Base-by-base conservation (phyloP, 2,329 filamentous ascomycete species). In the Neophaeococcomyces aloes region DNA sequence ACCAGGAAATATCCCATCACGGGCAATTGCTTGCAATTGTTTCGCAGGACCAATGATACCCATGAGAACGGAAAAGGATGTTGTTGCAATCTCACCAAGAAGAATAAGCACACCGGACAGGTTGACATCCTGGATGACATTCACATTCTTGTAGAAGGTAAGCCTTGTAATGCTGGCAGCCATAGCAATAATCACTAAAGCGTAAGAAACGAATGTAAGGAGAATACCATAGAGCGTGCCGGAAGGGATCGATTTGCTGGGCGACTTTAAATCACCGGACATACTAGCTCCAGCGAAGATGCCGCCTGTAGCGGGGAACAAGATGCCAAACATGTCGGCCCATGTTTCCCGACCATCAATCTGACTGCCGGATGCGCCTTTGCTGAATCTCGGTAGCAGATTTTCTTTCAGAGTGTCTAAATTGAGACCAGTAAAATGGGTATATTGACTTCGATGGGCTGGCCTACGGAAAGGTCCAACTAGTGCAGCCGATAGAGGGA, bases 61-160 rank as follows among this genome's bases (percentile, higher is more conserved):
- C 82, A 94, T 93, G 40, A 94, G 62, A 3, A 84, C 80, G 0
- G 86, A 93, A 65, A 94, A 94, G 55, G 88, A 79, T 1, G 82
- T 81, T 1, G 84, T 84, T 2, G 86, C 81, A 53, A 87, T 81
- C 61, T 94, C 86, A 45, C 86, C 86, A 1, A 86, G 76, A 2
- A 94, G 72, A 19, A 94, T 79, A 4, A 91, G 58, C 2, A 77
- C 68, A 0, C 77, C 74, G 13, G 82, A 91, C n/a, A 87, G 56
- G 56, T 82, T 93, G n/a, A 78, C 83, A 47, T 86, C 71, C 55
- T 87, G 82, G 38, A 94, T 83, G 38, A 93, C 76, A 57, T 93
- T 91, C 31, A 80, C 72, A 56, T 88, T 83, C 29, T 67, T 71
- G 47, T 87, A 75, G 23, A 94, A 78, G 0, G 85, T 87, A 13